Conservation (phyloP, 345 rosid species). For the Syzygium aromaticum region DNA sequence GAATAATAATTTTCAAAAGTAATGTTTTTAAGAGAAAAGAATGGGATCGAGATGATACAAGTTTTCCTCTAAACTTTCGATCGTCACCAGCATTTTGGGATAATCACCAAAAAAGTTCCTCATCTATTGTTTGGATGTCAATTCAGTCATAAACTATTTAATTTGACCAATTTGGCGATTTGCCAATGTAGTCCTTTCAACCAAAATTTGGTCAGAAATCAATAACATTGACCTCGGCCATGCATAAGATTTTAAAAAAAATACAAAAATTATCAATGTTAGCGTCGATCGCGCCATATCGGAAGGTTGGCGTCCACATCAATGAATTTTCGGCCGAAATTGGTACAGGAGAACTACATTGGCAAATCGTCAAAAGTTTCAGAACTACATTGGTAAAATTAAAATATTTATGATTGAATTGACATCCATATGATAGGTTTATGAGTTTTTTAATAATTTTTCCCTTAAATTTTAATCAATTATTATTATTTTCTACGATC, state of each 20-base stretch:
- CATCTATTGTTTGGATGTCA: too few relatives aligned
- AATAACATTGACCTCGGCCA: rapidly evolving
- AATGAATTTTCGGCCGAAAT: rapidly evolving
- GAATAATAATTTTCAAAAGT: not conserved
- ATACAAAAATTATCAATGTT: rapidly evolving
- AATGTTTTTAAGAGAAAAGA: not conserved
- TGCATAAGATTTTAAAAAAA: not conserved
- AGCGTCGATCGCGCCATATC: rapidly evolving
- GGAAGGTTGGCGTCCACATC: rapidly evolving
- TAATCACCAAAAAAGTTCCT: too few relatives aligned
- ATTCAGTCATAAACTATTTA: not conserved
- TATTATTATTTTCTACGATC: not conserved
- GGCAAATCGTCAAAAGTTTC: not conserved
- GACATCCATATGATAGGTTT: rapidly evolving
- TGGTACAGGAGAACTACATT: rapidly evolving
- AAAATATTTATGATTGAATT: not conserved
- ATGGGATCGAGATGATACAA: not conserved
- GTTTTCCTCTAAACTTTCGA: not conserved
- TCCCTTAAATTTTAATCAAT: not conserved
- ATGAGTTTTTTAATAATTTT: not conserved
- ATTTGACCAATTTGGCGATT: not conserved
- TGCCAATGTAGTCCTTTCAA: not conserved
- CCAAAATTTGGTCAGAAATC: not conserved
- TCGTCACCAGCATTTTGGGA: not conserved
- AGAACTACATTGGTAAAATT: rapidly evolving